These are phyloP conservation scores for Yamadazyma trypodendri DNA, from an alignment of 1,139 yeast genomes.

Conservation along the genomic window DNA sequence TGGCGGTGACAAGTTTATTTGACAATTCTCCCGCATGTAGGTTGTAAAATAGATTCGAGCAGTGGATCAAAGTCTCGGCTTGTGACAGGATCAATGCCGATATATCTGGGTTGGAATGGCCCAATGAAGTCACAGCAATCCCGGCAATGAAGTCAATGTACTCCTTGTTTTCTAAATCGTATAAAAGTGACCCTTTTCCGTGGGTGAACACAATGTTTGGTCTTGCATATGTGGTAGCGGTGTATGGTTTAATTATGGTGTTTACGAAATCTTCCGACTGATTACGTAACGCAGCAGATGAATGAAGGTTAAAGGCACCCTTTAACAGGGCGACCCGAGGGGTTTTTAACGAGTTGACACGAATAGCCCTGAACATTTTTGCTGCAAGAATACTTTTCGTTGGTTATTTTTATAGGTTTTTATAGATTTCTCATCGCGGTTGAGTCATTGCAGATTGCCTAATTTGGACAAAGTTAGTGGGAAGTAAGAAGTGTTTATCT, in stretches of 20 bases:
- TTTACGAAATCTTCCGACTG: constrained; percentile 33
- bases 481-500: background rate
- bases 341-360: too few species aligned
- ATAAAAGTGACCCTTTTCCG: constrained; percentile 72
- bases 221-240: constrained; percentile 81
- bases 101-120: constrained; percentile 77
- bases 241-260: constrained; percentile 49
- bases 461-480: constrained; percentile 18
- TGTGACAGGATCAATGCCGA: constrained; percentile 72
- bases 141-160: constrained; percentile 94
- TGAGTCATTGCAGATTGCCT: constrained; percentile 31
- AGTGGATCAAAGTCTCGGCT: constrained; percentile 70
- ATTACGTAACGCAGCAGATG: constrained; percentile 7
- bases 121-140: constrained; percentile 93
- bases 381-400: background rate
- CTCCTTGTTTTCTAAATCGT: constrained; percentile 74
- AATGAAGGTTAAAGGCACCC: too few species aligned
- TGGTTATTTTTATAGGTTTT: background rate
- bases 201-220: constrained; percentile 70
- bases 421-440: constrained; percentile 38
- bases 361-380: background rate
- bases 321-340: too few species aligned
- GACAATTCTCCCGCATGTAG: constrained; percentile 81
- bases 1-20: constrained; percentile 64
- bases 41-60: constrained; percentile 83